Conservation (phyloP, 441 rosid genomes). For the Syzygium malaccense region DNA sequence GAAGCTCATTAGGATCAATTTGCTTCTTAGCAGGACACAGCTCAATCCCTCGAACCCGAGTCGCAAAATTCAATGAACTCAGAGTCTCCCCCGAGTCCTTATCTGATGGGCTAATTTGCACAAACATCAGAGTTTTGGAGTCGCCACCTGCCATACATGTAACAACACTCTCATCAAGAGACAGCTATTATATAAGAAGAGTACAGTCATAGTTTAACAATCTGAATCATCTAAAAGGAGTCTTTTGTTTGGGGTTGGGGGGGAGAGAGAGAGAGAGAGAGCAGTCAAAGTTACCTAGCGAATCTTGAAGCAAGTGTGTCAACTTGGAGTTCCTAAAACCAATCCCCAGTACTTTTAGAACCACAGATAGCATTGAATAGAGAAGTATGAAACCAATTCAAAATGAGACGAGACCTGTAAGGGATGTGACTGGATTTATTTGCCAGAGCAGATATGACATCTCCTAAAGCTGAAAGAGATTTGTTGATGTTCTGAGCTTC, state of each 20-base stretch:
- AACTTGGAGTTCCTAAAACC: conserved; percentile 75
- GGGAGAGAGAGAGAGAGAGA: neutral
- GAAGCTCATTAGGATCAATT: conserved; percentile 67
- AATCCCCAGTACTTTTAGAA: neutral
- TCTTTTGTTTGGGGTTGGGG: neutral
- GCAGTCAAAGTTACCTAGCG: conserved; percentile 47
- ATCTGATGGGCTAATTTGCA: conserved; percentile 86
- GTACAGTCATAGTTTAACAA: neutral
- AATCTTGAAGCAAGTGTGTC: conserved; percentile 95
- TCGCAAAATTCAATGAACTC: conserved; percentile 84
- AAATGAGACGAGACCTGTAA: conserved; percentile 37
- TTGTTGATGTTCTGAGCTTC: conserved; percentile 85
- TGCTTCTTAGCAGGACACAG: conserved; percentile 76
- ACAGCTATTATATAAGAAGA: neutral
- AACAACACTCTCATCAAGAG: neutral
- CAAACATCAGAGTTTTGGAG: conserved; percentile 83
- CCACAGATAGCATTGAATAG: neutral
- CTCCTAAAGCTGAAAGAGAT: conserved; percentile 94
- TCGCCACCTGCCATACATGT: conserved; percentile 58
- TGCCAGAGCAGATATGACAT: conserved; percentile 74
- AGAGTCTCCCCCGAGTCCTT: conserved; percentile 72
- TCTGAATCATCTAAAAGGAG: neutral
- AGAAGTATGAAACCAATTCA: neutral
- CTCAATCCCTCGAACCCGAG: conserved; percentile 78
- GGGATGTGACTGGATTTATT: conserved; percentile 81